Percentiles rank a stretch among this genome's conserved stretches.
Evolutionary conservation across 2,329 filamentous ascomycete genomes (phyloP).

Genomic region (Triangularia setosa): DNA sequence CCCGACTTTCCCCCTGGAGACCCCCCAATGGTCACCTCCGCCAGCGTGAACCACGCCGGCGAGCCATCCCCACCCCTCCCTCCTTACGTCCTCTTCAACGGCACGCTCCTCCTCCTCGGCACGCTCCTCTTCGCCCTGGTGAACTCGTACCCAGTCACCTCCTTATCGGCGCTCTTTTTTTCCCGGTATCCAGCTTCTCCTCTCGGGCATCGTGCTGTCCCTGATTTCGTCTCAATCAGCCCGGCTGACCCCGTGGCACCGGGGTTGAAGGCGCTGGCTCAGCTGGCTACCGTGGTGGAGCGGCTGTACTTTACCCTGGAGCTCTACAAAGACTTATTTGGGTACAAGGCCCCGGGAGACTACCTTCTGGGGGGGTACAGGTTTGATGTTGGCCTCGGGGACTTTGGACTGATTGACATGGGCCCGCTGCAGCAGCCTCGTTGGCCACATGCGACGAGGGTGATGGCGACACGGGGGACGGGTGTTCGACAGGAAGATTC

Average conservation of each 20-base stretch:
- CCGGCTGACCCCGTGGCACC: neutral
- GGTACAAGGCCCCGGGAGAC: neutral
- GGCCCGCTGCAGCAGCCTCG: neutral
- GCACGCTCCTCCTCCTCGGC: neutral
- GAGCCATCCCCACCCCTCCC: neutral
- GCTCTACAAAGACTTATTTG: neutral
- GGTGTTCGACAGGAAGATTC: neutral
- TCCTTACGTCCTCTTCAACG: neutral
- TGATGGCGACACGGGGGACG: neutral
- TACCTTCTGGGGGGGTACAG: neutral
- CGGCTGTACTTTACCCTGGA: neutral
- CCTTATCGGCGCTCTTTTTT: neutral
- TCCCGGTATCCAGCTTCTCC: neutral
- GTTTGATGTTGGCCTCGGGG: neutral
- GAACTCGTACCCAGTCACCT: neutral
- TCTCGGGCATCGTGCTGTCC: neutral
- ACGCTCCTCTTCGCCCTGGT: neutral
- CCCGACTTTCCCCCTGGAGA: neutral
- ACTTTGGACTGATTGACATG: neutral
- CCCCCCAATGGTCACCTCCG: neutral
- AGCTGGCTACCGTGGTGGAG: neutral
- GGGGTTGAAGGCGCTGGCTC: neutral
- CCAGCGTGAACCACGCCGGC: neutral
- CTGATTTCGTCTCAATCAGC: neutral
- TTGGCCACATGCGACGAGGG: neutral